These are phyloP conservation scores for Fusarium xyrophilum DNA, from an alignment of 2,329 filamentous ascomycete genomes.

Conservation along the genomic window DNA sequence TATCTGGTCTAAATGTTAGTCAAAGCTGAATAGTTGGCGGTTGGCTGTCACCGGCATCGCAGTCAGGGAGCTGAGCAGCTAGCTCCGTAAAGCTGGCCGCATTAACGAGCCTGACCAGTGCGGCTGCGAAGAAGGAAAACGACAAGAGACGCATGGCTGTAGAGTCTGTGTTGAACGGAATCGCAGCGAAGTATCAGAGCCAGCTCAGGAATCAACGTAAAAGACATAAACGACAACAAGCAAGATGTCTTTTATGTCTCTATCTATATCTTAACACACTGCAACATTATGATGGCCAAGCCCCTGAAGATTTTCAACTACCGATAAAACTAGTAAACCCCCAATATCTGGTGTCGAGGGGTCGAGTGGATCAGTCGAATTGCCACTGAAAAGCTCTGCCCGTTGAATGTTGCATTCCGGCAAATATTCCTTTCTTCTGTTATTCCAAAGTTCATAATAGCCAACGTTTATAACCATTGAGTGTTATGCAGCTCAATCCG, in stretches of 20 bases:
- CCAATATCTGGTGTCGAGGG: background rate
- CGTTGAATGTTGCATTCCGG: conserved; percentile 2
- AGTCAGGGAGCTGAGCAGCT: conserved; percentile 17
- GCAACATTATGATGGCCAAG: background rate
- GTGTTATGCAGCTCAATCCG: background rate
- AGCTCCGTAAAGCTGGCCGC: conserved; percentile 26
- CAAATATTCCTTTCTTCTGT: background rate
- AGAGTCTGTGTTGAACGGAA: background rate
- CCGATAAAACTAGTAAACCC: background rate
- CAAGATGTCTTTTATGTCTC: background rate
- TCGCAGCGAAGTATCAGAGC: background rate
- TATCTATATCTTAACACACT: background rate
- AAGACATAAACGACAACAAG: background rate
- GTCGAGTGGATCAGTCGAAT: background rate
- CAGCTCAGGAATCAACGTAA: background rate
- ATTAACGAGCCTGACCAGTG: conserved; percentile 6
- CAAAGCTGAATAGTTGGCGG: background rate
- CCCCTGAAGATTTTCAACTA: conserved; percentile 16
- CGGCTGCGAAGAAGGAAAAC: conserved; percentile 1
- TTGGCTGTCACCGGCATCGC: conserved; percentile 7
- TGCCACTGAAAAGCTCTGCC: background rate
- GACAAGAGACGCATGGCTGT: conserved; percentile 23
- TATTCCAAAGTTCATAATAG: background rate
- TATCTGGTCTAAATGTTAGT: conserved; percentile 11
- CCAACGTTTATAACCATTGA: background rate